Base-by-base conservation (phyloP, 805 yeast species). In the Candida anglica region DNA sequence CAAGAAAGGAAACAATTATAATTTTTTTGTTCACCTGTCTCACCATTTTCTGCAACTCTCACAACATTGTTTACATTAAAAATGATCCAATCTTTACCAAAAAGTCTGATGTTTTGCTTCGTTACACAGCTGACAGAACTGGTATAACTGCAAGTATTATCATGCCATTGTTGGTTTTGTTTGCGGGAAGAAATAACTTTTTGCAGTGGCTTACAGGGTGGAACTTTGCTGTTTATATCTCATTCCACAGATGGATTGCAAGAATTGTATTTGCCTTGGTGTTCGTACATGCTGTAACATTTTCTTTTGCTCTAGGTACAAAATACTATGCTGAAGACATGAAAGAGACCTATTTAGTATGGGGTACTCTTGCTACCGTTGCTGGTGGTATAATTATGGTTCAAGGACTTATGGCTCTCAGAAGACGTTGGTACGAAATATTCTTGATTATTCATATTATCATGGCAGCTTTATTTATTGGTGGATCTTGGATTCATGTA, bases 131-230 rank as follows among this genome's bases (percentile, higher is more conserved):
- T 23, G 76, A 76, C 44, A 61, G 86, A 46, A 46, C 78, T 2
- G 83, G 78, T 2, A 66, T 78, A 18, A 48, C 76, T 28, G 56
- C 49, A 6, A 52, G 66, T 3, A 63, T 69, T n/a, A 42, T 47
- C 53, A 69, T 57, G 55, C 86, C 86, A 3, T 52, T 77, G 28
- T 41, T 78, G 28, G 59, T 76, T 20, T 53, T 78, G 32, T 77
- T 79, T 48, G 79, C 84, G 2, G 77, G 83, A 27, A 59, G 86
- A 44, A 80, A 80, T 53, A 80, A 79, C 47, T 52, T 81, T 31
- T 52, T 80, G 37, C 77, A 71, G 39, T 74, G 75, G 74, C 13
- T 74, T 13, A 75, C 86, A 1, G 73, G 81, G 17, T 75, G 82
- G 81, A 61, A 59, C 28, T 69, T 53, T 46, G 54, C 65, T 19